Conservation (phyloP, 169 alveolate genomes). For the Plasmodium fragile region DNA sequence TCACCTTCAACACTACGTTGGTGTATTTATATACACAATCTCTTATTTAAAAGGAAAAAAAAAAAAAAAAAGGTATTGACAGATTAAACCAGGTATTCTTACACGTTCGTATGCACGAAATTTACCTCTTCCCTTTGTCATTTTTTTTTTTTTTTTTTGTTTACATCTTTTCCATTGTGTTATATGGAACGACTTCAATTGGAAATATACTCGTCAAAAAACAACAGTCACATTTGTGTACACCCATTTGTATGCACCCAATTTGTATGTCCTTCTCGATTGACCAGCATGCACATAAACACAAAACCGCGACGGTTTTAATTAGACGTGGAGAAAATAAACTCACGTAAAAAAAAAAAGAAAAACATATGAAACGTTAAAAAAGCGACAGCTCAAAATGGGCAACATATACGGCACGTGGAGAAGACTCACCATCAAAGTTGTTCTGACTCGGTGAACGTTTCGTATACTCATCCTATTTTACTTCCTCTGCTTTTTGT, state of each 20-base stretch:
- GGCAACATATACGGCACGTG: background rate
- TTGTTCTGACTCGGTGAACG: background rate
- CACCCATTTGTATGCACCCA: background rate
- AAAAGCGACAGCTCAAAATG: background rate
- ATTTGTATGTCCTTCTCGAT: background rate
- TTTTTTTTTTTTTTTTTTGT: background rate
- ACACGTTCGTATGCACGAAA: background rate
- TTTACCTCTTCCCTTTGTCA: background rate
- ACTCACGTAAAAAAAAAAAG: background rate
- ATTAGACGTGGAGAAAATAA: background rate
- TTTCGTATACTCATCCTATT: background rate
- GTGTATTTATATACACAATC: background rate
- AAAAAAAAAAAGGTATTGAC: background rate
- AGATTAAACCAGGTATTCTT: background rate
- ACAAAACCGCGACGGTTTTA: background rate
- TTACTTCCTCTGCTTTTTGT: background rate
- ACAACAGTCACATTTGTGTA: background rate
- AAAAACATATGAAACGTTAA: background rate
- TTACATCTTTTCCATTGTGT: background rate
- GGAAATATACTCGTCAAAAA: background rate
- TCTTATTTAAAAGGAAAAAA: background rate
- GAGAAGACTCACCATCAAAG: background rate
- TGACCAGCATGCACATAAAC: background rate
- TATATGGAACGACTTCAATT: background rate
- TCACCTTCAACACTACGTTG: background rate